Conservation (phyloP, 2,329 filamentous ascomycete genomes). For the Tolypocladium pustulatum region DNA sequence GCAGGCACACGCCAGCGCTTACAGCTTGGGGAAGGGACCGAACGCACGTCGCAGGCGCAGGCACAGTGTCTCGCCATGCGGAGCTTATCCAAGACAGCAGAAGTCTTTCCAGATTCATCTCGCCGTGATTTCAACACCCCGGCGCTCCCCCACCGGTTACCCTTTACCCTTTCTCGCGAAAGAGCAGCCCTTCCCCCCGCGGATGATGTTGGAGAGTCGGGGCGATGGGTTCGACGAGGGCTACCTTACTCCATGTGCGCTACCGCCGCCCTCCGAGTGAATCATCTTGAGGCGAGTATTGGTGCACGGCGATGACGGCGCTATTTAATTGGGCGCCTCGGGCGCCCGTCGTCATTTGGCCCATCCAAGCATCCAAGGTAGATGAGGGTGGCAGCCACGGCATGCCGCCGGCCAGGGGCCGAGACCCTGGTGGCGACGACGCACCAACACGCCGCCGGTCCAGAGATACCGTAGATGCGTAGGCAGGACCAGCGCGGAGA, state of each 20-base stretch:
- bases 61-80: neutral
- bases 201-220: neutral
- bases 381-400: neutral
- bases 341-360: too few relatives aligned
- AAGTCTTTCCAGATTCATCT: neutral
- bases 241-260: neutral
- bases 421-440: neutral
- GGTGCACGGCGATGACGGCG: neutral
- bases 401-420: neutral
- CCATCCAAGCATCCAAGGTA: too few relatives aligned
- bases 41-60: neutral
- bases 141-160: neutral
- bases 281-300: neutral
- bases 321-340: neutral
- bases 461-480: neutral
- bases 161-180: neutral
- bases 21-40: neutral
- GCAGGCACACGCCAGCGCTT: neutral
- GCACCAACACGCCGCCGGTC: neutral
- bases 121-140: neutral
- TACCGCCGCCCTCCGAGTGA: neutral
- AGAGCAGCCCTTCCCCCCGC: neutral
- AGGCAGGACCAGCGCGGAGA: neutral
- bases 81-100: neutral
- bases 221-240: neutral